A percentile compares a stretch with the other conserved stretches of the same genome.
phyloP scores from a whole-genome alignment of 805 yeast species.

The Wickerhamomyces bisporus region DNA sequence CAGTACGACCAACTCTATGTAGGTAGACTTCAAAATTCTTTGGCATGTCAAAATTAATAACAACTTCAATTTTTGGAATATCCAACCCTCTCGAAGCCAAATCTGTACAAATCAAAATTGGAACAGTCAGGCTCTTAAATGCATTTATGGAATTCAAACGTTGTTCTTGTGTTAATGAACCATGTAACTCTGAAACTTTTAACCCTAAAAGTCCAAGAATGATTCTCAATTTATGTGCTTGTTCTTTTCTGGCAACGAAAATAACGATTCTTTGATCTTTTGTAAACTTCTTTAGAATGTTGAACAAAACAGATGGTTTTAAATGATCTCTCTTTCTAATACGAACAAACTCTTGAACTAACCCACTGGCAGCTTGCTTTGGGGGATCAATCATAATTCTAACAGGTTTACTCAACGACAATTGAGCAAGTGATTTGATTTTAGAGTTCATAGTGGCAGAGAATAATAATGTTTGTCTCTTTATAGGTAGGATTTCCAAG shows the following conservation, averaged over 20 bases:
- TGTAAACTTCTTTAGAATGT: conserved; percentile 64
- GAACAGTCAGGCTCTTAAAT: conserved; percentile 78
- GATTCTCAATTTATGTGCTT: conserved; percentile 82
- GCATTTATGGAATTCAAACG: conserved; percentile 79
- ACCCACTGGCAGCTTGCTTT: conserved; percentile 85
- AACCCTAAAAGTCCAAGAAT: conserved; percentile 68
- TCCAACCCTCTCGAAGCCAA: conserved; percentile 98
- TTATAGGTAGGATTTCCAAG: conserved; percentile 76
- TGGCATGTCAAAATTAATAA: conserved; percentile 94
- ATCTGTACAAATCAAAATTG: conserved; percentile 92
- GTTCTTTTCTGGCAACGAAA: conserved; percentile 87
- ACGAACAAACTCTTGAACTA: conserved; percentile 91
- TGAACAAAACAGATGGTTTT: conserved; percentile 77
- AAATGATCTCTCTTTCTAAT: conserved; percentile 82
- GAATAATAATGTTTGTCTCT: conserved; percentile 88
- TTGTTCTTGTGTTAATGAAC: conserved; percentile 86
- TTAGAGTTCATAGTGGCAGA: conserved; percentile 98
- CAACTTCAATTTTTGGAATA: conserved; percentile 95
- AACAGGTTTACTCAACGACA: conserved; percentile 86
- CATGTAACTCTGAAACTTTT: conserved; percentile 76
- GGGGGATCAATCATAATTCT: conserved; percentile 96
- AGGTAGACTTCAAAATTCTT: conserved; percentile 84
- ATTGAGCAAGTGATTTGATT: conserved; percentile 80
- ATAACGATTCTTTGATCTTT: conserved; percentile 71
- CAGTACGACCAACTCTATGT: conserved; percentile 99